Percentiles rank a stretch among this genome's conserved stretches.
phyloP scores from a whole-genome alignment of 139 green algal genomes.

The Parachlorella kessleri region DNA sequence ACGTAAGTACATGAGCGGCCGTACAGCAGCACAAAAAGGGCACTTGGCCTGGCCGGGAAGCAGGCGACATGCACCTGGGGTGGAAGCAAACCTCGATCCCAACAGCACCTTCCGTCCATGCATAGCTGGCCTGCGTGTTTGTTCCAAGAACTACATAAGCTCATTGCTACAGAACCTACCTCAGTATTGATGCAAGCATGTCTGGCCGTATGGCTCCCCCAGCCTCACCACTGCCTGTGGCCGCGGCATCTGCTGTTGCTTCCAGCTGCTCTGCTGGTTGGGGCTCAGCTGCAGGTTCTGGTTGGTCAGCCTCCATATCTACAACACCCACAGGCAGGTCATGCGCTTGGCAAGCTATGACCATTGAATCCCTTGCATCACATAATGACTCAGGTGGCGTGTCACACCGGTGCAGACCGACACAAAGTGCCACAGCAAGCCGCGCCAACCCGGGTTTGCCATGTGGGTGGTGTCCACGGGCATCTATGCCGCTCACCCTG shows the following conservation, averaged over 20 bases:
- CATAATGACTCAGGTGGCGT: constrained; percentile 11
- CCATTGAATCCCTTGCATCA: background rate
- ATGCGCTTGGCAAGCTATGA: background rate
- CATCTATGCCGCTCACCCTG: background rate
- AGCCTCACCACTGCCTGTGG: background rate
- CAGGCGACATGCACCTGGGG: background rate
- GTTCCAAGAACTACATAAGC: background rate
- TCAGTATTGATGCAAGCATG: background rate
- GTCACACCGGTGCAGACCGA: constrained; percentile 6
- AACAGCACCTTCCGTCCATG: background rate
- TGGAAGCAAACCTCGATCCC: background rate
- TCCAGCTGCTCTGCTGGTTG: background rate
- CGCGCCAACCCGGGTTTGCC: no score
- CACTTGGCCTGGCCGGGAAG: no score
- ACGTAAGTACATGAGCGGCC: background rate
- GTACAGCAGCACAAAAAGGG: background rate
- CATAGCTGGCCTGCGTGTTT: background rate
- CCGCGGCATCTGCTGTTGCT: background rate
- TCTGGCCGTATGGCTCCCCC: background rate
- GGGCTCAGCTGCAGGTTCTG: background rate
- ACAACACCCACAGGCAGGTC: background rate
- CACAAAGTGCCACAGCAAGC: no score
- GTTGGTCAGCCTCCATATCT: background rate
- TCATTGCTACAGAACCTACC: background rate
- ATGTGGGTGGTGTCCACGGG: constrained; percentile 3